Base-by-base conservation (phyloP, 2,329 filamentous ascomycete species). In the Akanthomyces uredinophilus region DNA sequence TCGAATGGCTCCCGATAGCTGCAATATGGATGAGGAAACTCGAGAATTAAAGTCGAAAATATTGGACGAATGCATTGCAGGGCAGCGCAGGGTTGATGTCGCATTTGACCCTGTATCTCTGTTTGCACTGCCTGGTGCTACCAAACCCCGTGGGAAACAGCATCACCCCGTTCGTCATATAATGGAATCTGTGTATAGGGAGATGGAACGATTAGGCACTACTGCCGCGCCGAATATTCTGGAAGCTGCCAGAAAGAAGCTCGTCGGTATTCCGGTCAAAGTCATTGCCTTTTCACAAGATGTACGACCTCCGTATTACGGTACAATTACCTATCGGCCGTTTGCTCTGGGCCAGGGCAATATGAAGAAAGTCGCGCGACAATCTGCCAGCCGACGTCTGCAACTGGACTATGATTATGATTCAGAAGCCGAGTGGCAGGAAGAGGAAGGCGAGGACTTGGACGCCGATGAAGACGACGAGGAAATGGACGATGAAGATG, bases 361-460 rank as follows among this genome's bases (percentile, higher is more conserved):
- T 35, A 78, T 87, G 64, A 70, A 70, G 4, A 78, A 74, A 52
- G 72, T 87, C 7, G 83, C 84, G 63, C 72, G 84, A 69, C 76
- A 85, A 71, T 78, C 90, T 64, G 67, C 80, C 69, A 72, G 78
- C 67, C 73, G 81, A 64, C 75, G 79, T n/a, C 76, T 92, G 1
- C 83, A 87, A 5, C 81, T 90, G 4, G 81, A 91, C 68, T 96
- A 96, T 71, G 90, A 92, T 66, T 92, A 94, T 70, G 91, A 95
- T 70, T 94, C 90, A 3, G 91, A 96, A 72, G 90, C 85, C 6
- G 91, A 95, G 71, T 96, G 91, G 91, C 88, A 92, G 70, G 90
- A 92, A 63, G 83, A 88, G 64, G 84, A 78, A 62, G 88, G 89
- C 29, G 88, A 90, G 49, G 87, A 89, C 55, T 82, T 91, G 16